phyloP scores from a whole-genome alignment of 1,284 basidiomycete genomes.

The Volvariella volvacea region DNA sequence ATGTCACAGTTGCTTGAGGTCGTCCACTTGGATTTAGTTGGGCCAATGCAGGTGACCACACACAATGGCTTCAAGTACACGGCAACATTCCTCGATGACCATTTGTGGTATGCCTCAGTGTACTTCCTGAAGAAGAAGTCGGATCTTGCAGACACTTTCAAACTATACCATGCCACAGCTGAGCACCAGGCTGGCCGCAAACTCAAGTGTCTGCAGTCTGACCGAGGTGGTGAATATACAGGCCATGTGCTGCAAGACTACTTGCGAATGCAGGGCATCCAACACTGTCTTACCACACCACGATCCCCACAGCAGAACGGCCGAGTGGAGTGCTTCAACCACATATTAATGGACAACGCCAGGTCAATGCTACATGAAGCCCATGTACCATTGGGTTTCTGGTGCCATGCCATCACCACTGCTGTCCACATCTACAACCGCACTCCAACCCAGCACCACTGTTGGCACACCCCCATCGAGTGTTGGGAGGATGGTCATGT shows the following conservation, averaged over 20 bases:
- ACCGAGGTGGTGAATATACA: slow-evolving; percentile 2
- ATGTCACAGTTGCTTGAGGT: too few species aligned
- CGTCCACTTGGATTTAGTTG: not conserved
- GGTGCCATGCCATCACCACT: slow-evolving; percentile 17
- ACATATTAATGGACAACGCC: slow-evolving; percentile 13
- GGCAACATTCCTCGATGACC: not conserved
- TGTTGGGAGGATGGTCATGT: not conserved
- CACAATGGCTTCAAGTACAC: not conserved
- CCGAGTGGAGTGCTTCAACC: slow-evolving; percentile 13
- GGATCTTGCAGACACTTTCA: not conserved
- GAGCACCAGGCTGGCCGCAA: not conserved
- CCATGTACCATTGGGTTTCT: slow-evolving; percentile 16
- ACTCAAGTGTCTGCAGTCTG: not conserved
- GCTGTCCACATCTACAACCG: slow-evolving; percentile 20
- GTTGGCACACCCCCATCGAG: slow-evolving; percentile 3
- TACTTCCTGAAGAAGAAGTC: not conserved
- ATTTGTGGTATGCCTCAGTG: not conserved
- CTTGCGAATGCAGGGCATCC: too few species aligned
- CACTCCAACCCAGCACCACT: slow-evolving; percentile 11
- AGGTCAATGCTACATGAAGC: slow-evolving; percentile 15
- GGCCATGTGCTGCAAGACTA: too few species aligned
- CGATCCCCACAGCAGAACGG: slow-evolving; percentile 15
- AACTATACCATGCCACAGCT: not conserved
- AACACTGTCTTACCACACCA: slow-evolving; percentile 7
- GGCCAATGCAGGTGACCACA: not conserved